Evolutionary conservation across 257 asterid genomes (phyloP), one percentile per base, ranked within the genome.

Genomic region (Ophiorrhiza pumila): DNA sequence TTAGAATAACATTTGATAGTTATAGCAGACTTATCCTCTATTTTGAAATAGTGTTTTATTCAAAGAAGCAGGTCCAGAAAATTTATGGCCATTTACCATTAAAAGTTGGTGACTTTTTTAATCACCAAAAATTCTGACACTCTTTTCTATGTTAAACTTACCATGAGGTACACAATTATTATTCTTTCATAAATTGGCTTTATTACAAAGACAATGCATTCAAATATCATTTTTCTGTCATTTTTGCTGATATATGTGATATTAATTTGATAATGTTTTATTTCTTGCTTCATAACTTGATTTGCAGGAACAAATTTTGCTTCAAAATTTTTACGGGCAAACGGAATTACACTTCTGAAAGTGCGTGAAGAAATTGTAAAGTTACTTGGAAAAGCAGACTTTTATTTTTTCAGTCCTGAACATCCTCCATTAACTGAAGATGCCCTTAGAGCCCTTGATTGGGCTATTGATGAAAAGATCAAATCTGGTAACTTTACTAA

Each of bases 401-500:
- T 74, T 31, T 83, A 17, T 81, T 72, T 14, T 77, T 85, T 81
- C 82, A 80, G 87, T 69, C 88, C 94, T 14, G 84, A 82, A 71
- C 88, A 86, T 82, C 93, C 94, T 72, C 89, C 90, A 31, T 64
- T 90, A 72, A 86, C 92, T 37, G 94, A 88, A 83, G 90, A 79
- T 25, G 88, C 90, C 8, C 88, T 80, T 67, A 90, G 35, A 71
- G 89, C 92, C 71, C 89, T 90, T 64, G 94, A 88, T 75, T 88
- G 90, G 90, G 94, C 94, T 18, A 2, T 83, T 13, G 87, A 88
- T 71, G 87, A 88, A 76, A 88, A 90, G 76, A 79, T 83, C 50
- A 90, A 81, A 69, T 82, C 89, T 18, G 85, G 96, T 90, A 74
- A 77, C 41, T 52, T 52, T 56, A 34, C 49, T 55, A 17, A 39